These are phyloP conservation scores for Dichotomopilus funicola DNA, from an alignment of 2,329 filamentous ascomycete genomes.

Conservation along the genomic window DNA sequence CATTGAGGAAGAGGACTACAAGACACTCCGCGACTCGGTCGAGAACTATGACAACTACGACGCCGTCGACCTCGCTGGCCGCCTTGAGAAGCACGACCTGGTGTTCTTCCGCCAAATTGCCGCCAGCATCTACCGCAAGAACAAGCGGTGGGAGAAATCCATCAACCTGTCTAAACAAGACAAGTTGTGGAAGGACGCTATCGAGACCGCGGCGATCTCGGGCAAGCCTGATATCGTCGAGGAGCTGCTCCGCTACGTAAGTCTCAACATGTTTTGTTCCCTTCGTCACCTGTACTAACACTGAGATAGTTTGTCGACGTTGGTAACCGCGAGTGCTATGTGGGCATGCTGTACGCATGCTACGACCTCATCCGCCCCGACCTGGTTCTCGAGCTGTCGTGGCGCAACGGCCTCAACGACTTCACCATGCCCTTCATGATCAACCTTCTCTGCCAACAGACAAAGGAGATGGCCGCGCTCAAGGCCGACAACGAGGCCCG, in stretches of 20 bases:
- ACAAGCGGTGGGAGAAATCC: slow-evolving; percentile 99
- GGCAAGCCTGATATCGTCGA: slow-evolving; percentile 88
- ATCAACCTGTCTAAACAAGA: slow-evolving; percentile 97
- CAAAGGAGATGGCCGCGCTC: slow-evolving; percentile 71
- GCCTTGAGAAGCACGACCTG: slow-evolving; percentile 93
- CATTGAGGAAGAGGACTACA: slow-evolving; percentile 99
- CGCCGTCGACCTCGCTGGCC: slow-evolving; percentile 81
- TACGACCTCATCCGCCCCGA: slow-evolving; percentile 95
- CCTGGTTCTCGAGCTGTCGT: slow-evolving; percentile 89
- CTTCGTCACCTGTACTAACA: slow-evolving; percentile 28
- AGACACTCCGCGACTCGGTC: slow-evolving; percentile 93
- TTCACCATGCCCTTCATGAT: slow-evolving; percentile 99
- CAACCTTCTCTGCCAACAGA: slow-evolving; percentile 91
- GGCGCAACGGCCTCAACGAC: slow-evolving; percentile 89
- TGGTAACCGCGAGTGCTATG: slow-evolving; percentile 97
- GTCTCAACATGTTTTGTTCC: slow-evolving; percentile 37
- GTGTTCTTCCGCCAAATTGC: slow-evolving; percentile 99
- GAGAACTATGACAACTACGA: slow-evolving; percentile 99
- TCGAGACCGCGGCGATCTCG: slow-evolving; percentile 92
- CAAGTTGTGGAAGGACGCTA: slow-evolving; percentile 98
- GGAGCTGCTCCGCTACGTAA: slow-evolving; percentile 92
- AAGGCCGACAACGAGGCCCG: slow-evolving; percentile 88
- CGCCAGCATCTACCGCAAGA: slow-evolving; percentile 97
- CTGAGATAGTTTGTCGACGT: slow-evolving; percentile 85
- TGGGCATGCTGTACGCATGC: slow-evolving; percentile 99